phyloP scores from a whole-genome alignment of 73 alveolate genomes.

The Paramecium sexaurelia region DNA sequence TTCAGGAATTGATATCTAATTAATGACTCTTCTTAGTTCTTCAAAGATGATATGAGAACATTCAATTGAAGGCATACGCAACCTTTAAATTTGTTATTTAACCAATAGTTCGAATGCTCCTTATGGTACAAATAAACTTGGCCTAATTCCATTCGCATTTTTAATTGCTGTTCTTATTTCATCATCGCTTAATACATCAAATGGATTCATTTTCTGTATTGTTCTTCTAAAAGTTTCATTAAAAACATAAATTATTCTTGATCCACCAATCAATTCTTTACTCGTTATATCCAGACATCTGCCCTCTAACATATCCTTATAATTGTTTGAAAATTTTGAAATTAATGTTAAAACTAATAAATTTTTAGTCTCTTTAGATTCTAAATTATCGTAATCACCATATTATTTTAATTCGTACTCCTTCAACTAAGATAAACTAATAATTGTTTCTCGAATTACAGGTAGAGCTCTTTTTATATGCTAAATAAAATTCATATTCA shows the following conservation, averaged over 20 bases:
- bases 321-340: conserved; percentile 42
- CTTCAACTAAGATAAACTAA: conserved; percentile 49
- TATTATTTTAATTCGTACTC: conserved; percentile 49
- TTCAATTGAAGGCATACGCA: conserved; percentile 84
- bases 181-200: conserved; percentile 75
- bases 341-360: conserved; percentile 44
- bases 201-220: conserved; percentile 77
- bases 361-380: conserved; percentile 36
- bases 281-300: conserved; percentile 69
- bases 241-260: conserved; percentile 78
- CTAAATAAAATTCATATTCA: conserved; percentile 60
- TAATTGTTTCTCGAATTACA: conserved; percentile 58
- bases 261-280: conserved; percentile 81
- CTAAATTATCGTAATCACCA: conserved; percentile 54
- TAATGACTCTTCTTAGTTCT: conserved; percentile 79
- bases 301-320: conserved; percentile 73
- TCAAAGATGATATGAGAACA: conserved; percentile 83
- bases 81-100: conserved; percentile 83
- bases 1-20: conserved; percentile 77
- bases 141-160: conserved; percentile 83
- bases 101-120: conserved; percentile 92
- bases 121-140: conserved; percentile 92
- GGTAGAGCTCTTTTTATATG: conserved; percentile 70
- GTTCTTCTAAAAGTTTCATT: conserved; percentile 70
- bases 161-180: conserved; percentile 84